Conservation (phyloP, 257 asterid species). For the Gentiana macrophylla region DNA sequence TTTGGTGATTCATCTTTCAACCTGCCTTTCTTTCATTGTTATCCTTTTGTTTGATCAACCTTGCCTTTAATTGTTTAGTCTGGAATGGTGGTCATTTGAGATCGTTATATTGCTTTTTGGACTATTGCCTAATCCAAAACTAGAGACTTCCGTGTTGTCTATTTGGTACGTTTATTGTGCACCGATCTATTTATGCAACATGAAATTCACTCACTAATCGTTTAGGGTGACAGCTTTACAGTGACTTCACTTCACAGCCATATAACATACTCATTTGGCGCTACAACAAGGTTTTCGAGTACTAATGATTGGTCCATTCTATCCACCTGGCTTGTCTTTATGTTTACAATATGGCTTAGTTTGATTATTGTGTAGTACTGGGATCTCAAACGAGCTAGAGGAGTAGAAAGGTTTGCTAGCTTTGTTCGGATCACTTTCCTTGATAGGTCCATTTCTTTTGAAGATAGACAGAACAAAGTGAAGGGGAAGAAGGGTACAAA, state of each 20-base stretch:
- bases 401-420: no score
- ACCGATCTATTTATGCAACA: no score
- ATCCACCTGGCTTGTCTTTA: no score
- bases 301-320: background rate
- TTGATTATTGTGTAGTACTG: constrained; percentile 30
- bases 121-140: constrained; percentile 61
- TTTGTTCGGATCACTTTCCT: constrained; percentile 42
- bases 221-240: constrained; percentile 38
- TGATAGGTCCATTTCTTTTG: constrained; percentile 79
- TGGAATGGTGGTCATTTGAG: constrained; percentile 88
- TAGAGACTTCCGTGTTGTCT: constrained; percentile 69
- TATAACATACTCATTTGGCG: constrained; percentile 56
- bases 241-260: constrained; percentile 45
- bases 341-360: no score
- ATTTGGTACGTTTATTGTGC: constrained; percentile 31
- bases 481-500: constrained; percentile 8
- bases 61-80: constrained; percentile 18
- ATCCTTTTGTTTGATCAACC: background rate
- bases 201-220: no score
- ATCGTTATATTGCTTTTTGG: constrained; percentile 58
- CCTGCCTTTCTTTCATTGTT: background rate
- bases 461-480: constrained; percentile 15
- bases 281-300: constrained; percentile 54
- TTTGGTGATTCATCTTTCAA: constrained; percentile 42
- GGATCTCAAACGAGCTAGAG: constrained; percentile 71